Percentiles rank a stretch among this genome's conserved stretches.
Conservation (phyloP, 2,329 filamentous ascomycete species). For the Aspergillus quadricinctus region DNA sequence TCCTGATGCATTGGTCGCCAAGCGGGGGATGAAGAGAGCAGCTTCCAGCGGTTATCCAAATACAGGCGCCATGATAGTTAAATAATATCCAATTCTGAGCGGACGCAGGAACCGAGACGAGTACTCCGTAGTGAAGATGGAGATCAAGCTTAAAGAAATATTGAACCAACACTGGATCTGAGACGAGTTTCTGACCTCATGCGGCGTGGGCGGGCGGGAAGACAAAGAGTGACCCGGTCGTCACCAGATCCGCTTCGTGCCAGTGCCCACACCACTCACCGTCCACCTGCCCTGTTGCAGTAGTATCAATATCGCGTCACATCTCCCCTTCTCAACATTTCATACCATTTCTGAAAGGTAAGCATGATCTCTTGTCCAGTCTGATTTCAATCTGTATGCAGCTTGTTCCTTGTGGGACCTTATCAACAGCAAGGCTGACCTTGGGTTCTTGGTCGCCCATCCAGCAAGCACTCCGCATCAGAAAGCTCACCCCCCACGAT, state of each 20-base stretch:
- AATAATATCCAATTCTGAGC: neutral
- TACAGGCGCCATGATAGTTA: constrained; percentile 15
- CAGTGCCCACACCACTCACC: constrained; percentile 1
- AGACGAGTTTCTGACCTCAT: constrained; percentile 2
- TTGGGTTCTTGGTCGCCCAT: constrained; percentile 8
- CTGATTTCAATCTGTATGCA: neutral
- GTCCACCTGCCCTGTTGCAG: neutral
- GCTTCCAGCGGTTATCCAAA: constrained; percentile 12
- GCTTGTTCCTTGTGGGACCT: neutral
- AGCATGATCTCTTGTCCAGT: neutral
- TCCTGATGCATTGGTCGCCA: constrained; percentile 32
- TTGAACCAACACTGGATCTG: neutral
- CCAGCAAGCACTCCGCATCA: constrained; percentile 14
- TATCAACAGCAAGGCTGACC: constrained; percentile 12
- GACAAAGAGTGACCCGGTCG: constrained; percentile 5
- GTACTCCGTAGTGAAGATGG: neutral
- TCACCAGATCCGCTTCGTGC: constrained; percentile 12
- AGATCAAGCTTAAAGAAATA: neutral
- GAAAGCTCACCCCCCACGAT: constrained; percentile 10
- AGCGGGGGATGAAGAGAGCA: constrained; percentile 29
- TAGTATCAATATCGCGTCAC: neutral
- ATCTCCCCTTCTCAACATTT: neutral
- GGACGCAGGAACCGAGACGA: neutral
- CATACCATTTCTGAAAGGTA: neutral
- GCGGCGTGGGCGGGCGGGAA: neutral